phyloP scores from a whole-genome alignment of 371 early-diverging fungal genomes.

The Mucor irregularis region DNA sequence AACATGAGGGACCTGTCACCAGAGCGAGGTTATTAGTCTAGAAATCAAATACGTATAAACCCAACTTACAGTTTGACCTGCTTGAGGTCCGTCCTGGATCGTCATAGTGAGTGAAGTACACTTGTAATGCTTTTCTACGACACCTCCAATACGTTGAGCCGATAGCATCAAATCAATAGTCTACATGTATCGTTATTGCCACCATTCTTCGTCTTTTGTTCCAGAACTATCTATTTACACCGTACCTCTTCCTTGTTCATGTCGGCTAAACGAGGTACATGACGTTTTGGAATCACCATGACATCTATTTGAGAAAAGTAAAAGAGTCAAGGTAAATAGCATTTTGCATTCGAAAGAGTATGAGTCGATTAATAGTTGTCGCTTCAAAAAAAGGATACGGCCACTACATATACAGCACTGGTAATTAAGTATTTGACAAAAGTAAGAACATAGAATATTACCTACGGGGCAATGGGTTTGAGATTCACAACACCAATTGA shows the following conservation, averaged over 20 bases:
- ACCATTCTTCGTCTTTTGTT: no score
- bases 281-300: slow-evolving; percentile 73
- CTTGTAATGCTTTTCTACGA: slow-evolving; percentile 73
- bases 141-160: slow-evolving; percentile 75
- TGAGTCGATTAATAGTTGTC: slow-evolving; percentile 2
- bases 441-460: no score
- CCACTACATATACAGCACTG: slow-evolving; percentile 10
- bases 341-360: not conserved
- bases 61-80: slow-evolving; percentile 84
- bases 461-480: slow-evolving; percentile 82
- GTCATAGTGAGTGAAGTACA: slow-evolving; percentile 78
- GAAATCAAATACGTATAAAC: not conserved
- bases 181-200: not conserved
- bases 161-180: slow-evolving; percentile 74
- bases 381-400: slow-evolving; percentile 30
- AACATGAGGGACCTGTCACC: slow-evolving; percentile 72
- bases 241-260: slow-evolving; percentile 72
- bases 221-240: slow-evolving; percentile 12
- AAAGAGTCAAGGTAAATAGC: not conserved
- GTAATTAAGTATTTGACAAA: not conserved
- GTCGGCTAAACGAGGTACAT: slow-evolving; percentile 71
- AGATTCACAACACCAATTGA: slow-evolving; percentile 84
- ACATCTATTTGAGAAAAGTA: slow-evolving; percentile 62
- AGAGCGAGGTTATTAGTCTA: not conserved
- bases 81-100: slow-evolving; percentile 78